Evolutionary conservation across 2,329 filamentous ascomycete species (phyloP).

Genomic region (Harringtonia aguacate): DNA sequence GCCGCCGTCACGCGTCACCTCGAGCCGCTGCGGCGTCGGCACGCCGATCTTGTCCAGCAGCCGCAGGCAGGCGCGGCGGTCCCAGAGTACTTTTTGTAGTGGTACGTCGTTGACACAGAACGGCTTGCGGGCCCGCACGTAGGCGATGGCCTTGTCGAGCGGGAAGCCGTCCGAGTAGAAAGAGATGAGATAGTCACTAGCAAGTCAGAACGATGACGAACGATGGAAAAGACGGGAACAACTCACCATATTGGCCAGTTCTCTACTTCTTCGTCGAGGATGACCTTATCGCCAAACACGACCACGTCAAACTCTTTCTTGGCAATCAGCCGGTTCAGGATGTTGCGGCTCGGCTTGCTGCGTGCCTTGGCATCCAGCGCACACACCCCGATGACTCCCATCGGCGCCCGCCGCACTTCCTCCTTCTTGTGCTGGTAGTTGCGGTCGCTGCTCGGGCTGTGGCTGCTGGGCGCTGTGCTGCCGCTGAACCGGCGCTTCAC

Average conservation of each 20-base stretch:
- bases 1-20: conserved; percentile 89
- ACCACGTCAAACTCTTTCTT: conserved; percentile 93
- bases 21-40: conserved; percentile 76
- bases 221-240: not conserved
- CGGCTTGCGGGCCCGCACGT: conserved; percentile 83
- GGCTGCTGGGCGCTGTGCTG: conserved; percentile 71
- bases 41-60: conserved; percentile 85
- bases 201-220: conserved; percentile 13
- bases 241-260: conserved; percentile 84
- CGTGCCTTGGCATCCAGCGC: conserved; percentile 91
- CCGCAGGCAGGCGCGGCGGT: conserved; percentile 77
- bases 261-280: conserved; percentile 90
- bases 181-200: conserved; percentile 82
- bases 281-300: conserved; percentile 98
- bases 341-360: conserved; percentile 94
- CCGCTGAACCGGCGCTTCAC: conserved; percentile 68
- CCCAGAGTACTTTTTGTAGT: conserved; percentile 97
- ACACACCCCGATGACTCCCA: conserved; percentile 78
- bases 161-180: conserved; percentile 99
- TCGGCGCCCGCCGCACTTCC: conserved; percentile 51
- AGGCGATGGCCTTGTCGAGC: conserved; percentile 91
- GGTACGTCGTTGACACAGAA: conserved; percentile 96
- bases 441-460: conserved; percentile 66
- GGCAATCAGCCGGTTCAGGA: conserved; percentile 81
- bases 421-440: conserved; percentile 34